Base-by-base conservation (phyloP, 2,329 filamentous ascomycete species). In the Tolypocladium tropicale region DNA sequence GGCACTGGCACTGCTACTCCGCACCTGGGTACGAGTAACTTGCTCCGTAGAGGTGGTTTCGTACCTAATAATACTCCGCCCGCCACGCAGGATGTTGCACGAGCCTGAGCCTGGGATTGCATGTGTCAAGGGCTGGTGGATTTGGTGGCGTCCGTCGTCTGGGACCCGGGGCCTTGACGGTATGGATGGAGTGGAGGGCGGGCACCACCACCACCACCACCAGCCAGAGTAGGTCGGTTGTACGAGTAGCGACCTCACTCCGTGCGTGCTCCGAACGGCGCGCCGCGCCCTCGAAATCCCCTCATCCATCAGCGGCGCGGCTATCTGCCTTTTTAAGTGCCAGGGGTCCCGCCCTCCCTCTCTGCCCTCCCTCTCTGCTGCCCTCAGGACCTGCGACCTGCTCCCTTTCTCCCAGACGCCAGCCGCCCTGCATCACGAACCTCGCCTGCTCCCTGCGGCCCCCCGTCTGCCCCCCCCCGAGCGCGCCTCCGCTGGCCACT, bases 91-190 rank as follows among this genome's bases (percentile, higher is more conserved):
- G 43, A 18, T 23, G 46, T 49, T 32, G 28, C 46, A 49, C 46
- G n/a, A 30, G 46, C 12, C 10, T 48, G 43, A n/a, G n/a, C n/a
- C n/a, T n/a, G n/a, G n/a, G 43, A 48, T 52, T 52, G 50, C 39
- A 36, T 52, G 50, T 52, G 50, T 52, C 50, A 52, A 52, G 50
- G n/a, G 50, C 43, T 28, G 41, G 43, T 48, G 43, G 43, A 46
- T 48, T 23, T 21, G 41, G 12, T 6, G n/a, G 43, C 28, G 41
- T 46, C 41, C 16, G 41, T 46, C 23, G 12, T 16, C 39, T 23
- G 32, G 34, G 18, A n/a, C n/a, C n/a, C 14, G 34, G 34, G 14
- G 18, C 34, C 34, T 36, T 36, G 34, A 36, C 14, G 34, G 41
- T 43, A 25, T 46, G 23, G 25, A 28, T 2, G 43, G 12, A 12